These are phyloP conservation scores for Myochromella boudieri DNA, from an alignment of 768 basidiomycete species.

Conservation along the genomic window DNA sequence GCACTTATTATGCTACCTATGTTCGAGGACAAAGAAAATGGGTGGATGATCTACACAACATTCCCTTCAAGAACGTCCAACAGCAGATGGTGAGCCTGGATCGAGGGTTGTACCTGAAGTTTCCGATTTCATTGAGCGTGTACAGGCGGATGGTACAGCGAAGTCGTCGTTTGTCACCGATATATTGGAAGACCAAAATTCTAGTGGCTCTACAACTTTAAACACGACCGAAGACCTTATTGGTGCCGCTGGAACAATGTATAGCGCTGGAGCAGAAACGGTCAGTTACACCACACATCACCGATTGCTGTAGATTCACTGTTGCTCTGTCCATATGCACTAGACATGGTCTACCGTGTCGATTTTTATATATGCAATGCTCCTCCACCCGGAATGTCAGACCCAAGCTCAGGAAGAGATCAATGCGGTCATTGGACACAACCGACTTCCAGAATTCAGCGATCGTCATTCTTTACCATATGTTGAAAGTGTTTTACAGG, in stretches of 20 bases:
- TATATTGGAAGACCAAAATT: conserved; percentile 16
- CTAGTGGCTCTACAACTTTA: background rate
- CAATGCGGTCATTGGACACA: conserved; percentile 33
- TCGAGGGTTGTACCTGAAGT: background rate
- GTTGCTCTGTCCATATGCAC: background rate
- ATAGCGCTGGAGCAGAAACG: conserved; percentile 33
- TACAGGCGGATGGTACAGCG: conserved; percentile 20
- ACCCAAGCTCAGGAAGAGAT: conserved; percentile 41
- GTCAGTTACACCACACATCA: conserved; percentile 15
- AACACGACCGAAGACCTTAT: conserved; percentile 16
- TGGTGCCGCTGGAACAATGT: conserved; percentile 19
- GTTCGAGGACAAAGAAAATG: conserved; percentile 14
- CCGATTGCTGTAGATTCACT: too few species aligned
- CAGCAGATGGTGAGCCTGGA: conserved; percentile 34
- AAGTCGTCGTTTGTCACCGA: conserved; percentile 20
- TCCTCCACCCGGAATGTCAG: conserved; percentile 34
- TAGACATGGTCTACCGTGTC: conserved; percentile 29
- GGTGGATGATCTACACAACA: conserved; percentile 25
- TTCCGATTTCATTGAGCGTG: background rate
- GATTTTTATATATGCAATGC: conserved; percentile 39
- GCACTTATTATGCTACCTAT: conserved; percentile 21
- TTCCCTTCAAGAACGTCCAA: conserved; percentile 29
- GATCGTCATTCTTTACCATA: conserved; percentile 35
- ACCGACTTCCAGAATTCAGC: conserved; percentile 34
- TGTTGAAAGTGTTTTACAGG: conserved; percentile 32